phyloP scores from a whole-genome alignment of 2,329 filamentous ascomycete genomes.

The Exophiala xenobiotica region DNA sequence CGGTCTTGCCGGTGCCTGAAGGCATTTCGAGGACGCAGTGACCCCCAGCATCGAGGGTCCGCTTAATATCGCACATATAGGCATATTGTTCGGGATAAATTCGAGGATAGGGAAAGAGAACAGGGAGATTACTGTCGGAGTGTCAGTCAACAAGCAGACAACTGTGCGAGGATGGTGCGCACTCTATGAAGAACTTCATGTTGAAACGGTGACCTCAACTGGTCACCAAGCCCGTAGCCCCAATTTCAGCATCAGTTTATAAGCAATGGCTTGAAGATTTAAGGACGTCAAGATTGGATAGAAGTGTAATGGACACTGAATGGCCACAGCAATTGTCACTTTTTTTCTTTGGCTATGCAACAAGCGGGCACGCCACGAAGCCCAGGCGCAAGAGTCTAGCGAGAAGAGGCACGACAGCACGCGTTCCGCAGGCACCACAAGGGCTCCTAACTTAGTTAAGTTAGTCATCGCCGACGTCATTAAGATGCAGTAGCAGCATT shows the following conservation, averaged over 20 bases:
- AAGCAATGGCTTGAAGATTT: too few relatives aligned
- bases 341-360: too few relatives aligned
- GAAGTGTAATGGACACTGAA: too few relatives aligned
- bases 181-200: constrained; percentile 81
- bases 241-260: too few relatives aligned
- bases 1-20: constrained; percentile 95
- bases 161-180: constrained; percentile 30
- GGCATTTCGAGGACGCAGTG: constrained; percentile 99
- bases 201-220: constrained; percentile 35
- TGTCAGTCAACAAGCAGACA: constrained; percentile 23
- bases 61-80: constrained; percentile 83
- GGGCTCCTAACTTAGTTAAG: neutral
- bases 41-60: constrained; percentile 86
- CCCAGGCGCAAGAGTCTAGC: too few relatives aligned
- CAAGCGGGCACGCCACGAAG: too few relatives aligned
- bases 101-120: constrained; percentile 72
- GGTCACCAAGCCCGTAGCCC: neutral
- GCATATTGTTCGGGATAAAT: constrained; percentile 75
- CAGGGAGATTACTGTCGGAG: constrained; percentile 59
- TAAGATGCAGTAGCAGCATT: neutral
- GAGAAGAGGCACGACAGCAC: too few relatives aligned
- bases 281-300: too few relatives aligned
- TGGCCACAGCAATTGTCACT: too few relatives aligned
- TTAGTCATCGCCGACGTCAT: neutral
- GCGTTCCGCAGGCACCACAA: neutral